Evolutionary conservation across 2,329 filamentous ascomycete genomes (phyloP), one percentile per base, ranked within the genome.

Genomic region (Alternaria gaisen): DNA sequence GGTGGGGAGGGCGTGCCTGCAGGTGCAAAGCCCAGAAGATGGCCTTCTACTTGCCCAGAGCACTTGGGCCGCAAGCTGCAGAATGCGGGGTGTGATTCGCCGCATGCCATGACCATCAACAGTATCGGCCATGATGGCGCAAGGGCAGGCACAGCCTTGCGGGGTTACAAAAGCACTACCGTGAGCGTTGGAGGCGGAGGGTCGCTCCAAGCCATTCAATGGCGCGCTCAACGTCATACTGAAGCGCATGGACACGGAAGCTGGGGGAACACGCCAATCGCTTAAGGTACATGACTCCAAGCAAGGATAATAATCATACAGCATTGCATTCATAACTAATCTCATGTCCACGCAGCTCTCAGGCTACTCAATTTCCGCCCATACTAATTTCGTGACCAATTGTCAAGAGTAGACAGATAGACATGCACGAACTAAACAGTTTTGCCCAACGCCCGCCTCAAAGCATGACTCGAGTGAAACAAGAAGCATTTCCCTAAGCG

Each of bases 71-170:
- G 56, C 63, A 53, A 61, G 60, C 65, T 68, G 63, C 68, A 44
- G 28, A 53, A 53, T 51, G 56, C 42, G 46, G 60, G 53, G 54
- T 63, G 60, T 70, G 63, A 72, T 72, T 71, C 65, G 69, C 68
- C 62, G 64, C 66, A 61, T 42, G 16, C 48, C 46, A 56, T 61
- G 26, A 47, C 61, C 42, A 61, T 67, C 58, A 52, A 52, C 65
- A 53, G 54, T 57, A 58, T 56, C 41, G 50, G 53, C 18, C 50
- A 50, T 56, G 58, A 60, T 60, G 36, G 51, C 48, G 53, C 56
- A 55, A 50, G 41, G 46, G 34, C 46, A 20, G 22, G 53, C 61
- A 60, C 55, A 61, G 61, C 55, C 54, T 68, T 57, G 56, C 59
- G 52, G 66, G 47, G 60, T 56, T 36, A 47, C 51, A 54, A 50